Conservation (phyloP, 345 rosid genomes). For the Orychophragmus violaceus region DNA sequence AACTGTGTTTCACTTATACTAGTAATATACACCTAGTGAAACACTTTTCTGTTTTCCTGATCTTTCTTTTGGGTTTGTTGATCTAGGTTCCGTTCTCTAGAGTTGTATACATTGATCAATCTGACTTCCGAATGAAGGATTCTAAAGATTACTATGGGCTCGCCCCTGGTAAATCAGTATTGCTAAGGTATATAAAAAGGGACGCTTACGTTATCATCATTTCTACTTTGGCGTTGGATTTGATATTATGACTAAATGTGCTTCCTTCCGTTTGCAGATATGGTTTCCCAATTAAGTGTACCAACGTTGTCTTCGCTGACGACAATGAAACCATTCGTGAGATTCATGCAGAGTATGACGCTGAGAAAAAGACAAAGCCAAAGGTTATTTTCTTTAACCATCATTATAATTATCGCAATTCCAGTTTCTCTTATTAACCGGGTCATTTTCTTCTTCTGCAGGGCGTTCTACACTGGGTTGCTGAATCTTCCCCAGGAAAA, state of each 20-base stretch:
- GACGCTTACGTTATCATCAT: neutral
- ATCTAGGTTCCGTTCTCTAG: constrained; percentile 57
- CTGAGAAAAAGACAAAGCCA: constrained; percentile 74
- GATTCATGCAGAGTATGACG: constrained; percentile 81
- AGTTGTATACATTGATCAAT: constrained; percentile 71
- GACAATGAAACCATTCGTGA: constrained; percentile 71
- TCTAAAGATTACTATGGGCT: constrained; percentile 94
- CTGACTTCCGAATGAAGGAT: constrained; percentile 92
- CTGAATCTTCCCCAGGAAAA: constrained; percentile 60
- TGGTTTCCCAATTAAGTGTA: constrained; percentile 31
- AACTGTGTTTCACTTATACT: constrained; percentile 6
- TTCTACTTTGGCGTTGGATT: neutral
- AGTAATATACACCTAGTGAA: neutral
- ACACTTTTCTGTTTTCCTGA: neutral
- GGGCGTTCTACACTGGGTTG: constrained; percentile 99
- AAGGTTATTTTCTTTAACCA: constrained; percentile 44
- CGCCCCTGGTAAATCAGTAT: constrained; percentile 87
- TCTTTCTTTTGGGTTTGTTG: neutral
- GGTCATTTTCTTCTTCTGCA: constrained; percentile 12
- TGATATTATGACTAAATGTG: neutral
- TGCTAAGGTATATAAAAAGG: constrained; percentile 55
- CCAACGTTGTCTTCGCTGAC: constrained; percentile 49
- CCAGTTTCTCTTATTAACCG: neutral
- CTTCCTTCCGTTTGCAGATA: constrained; percentile 23
- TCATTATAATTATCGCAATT: neutral